Base-by-base conservation (phyloP, 257 asterid species). In the Orobanche coerulescens region DNA sequence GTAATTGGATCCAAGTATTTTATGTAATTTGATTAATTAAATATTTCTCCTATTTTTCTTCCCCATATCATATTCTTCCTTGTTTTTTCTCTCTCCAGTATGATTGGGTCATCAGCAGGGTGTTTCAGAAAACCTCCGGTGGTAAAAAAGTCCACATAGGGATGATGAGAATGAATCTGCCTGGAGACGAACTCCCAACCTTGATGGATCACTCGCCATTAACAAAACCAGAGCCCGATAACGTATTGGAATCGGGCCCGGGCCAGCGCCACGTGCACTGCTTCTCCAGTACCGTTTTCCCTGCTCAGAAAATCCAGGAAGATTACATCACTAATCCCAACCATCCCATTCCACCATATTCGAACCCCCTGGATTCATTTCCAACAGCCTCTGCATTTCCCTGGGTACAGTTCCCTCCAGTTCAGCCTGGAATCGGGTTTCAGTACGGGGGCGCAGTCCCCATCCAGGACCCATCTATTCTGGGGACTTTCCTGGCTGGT, bases 101-200 rank as follows among this genome's bases (percentile, higher is more conserved):
- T 58, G 97, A 90, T 67, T 90, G 97, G 97, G 97, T 87, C 70
- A 90, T 90, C 28, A 80, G 95, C 83, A 80, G 96, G 73, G 95
- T 87, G 0, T 90, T 90, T 39, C 94, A 87, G 13, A 90, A 90
- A 80, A 83, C 81, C 2, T 44, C 74, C 5, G 95, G 97, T 13
- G 97, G 94, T 31, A 85, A 82, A 66, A 85, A 90, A 43, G 75
- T 85, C 60, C 94, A 77, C 49, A 76, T 90, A 5, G 95, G 85
- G 0, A 74, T 87, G 25, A 40, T 69, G 64, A 74, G 71, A 49
- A 50, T 79, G 0, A 25, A 24, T 25, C 77, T 3, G 55, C 67
- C 22, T 67, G 82, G 7, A 9, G 62, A 10, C 86, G 36, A 30
- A 7, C 36, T 85, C 39, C 97, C 94, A 22, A 86, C 86, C 14